A percentile compares a stretch with the other conserved stretches of the same genome.
These are phyloP conservation scores for Tilletia caries DNA, from an alignment of 1,284 basidiomycete genomes.

Conservation along the genomic window DNA sequence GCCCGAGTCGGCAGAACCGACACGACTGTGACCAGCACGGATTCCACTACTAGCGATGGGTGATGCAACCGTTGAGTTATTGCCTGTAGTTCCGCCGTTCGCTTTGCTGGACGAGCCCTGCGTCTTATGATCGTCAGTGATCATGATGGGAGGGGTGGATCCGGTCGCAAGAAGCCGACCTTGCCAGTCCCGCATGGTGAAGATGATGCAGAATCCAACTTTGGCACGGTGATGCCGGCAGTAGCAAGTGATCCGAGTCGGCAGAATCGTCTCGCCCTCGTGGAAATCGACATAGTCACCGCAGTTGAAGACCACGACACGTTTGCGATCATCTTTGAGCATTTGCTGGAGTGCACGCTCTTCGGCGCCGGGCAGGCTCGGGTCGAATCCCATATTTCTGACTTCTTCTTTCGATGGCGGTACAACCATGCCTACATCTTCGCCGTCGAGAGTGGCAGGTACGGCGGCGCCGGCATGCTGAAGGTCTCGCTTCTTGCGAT, in stretches of 20 bases:
- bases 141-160: slow-evolving; percentile 79
- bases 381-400: slow-evolving; percentile 42
- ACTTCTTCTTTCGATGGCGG: slow-evolving; percentile 44
- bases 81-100: background rate
- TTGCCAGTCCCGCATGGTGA: slow-evolving; percentile 76
- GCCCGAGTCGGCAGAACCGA: slow-evolving; percentile 7
- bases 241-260: slow-evolving; percentile 95
- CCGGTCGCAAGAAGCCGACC: slow-evolving; percentile 81
- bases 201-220: slow-evolving; percentile 85
- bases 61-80: background rate
- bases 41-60: slow-evolving; percentile 1
- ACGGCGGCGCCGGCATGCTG: slow-evolving; percentile 18
- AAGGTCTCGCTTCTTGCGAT: slow-evolving; percentile 37
- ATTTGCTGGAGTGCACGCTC: slow-evolving; percentile 34
- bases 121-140: slow-evolving; percentile 93
- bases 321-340: slow-evolving; percentile 50
- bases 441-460: slow-evolving; percentile 15
- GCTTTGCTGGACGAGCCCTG: slow-evolving; percentile 55
- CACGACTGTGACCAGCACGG: background rate
- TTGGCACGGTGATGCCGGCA: slow-evolving; percentile 98
- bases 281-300: slow-evolving; percentile 85
- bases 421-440: slow-evolving; percentile 20
- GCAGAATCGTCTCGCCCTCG: slow-evolving; percentile 79
- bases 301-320: slow-evolving; percentile 72
- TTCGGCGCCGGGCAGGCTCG: slow-evolving; percentile 33